These are phyloP conservation scores for Ascochyta lentis DNA, from an alignment of 2,329 filamentous ascomycete genomes.

Conservation along the genomic window DNA sequence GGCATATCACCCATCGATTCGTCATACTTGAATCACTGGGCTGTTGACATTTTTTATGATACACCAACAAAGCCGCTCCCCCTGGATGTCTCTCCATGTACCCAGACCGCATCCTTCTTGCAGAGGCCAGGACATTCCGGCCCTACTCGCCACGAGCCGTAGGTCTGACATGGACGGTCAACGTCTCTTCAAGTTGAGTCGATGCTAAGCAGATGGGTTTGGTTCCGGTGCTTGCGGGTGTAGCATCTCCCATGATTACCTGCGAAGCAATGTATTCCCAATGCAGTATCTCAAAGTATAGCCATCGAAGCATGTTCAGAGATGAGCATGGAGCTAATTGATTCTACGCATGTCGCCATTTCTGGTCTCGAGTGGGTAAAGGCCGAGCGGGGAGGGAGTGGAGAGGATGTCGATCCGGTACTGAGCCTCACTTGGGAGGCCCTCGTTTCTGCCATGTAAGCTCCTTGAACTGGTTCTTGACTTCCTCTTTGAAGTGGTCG, in stretches of 20 bases:
- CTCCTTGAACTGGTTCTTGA: slow-evolving; percentile 55
- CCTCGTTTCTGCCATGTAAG: slow-evolving; percentile 47
- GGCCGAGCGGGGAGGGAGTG: neutral
- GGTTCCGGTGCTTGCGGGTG: neutral
- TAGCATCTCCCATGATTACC: neutral
- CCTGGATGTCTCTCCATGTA: no score
- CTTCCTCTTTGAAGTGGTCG: slow-evolving; percentile 61
- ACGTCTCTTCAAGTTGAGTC: neutral
- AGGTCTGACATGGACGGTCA: neutral
- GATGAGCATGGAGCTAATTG: neutral
- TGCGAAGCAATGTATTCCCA: neutral
- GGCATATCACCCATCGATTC: no score
- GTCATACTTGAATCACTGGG: no score
- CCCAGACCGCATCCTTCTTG: no score
- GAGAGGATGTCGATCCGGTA: neutral
- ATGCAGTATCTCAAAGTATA: neutral
- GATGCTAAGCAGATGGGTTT: neutral
- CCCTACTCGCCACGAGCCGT: no score
- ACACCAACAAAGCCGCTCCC: no score
- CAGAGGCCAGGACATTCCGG: no score
- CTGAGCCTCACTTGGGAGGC: slow-evolving; percentile 26
- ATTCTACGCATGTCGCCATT: neutral
- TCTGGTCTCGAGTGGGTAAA: neutral
- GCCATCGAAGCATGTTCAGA: neutral
- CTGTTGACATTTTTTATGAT: no score